Evolutionary conservation across 2,329 filamentous ascomycete genomes (phyloP), one percentile per base, ranked within the genome.

Genomic region (Aspergillus niger): DNA sequence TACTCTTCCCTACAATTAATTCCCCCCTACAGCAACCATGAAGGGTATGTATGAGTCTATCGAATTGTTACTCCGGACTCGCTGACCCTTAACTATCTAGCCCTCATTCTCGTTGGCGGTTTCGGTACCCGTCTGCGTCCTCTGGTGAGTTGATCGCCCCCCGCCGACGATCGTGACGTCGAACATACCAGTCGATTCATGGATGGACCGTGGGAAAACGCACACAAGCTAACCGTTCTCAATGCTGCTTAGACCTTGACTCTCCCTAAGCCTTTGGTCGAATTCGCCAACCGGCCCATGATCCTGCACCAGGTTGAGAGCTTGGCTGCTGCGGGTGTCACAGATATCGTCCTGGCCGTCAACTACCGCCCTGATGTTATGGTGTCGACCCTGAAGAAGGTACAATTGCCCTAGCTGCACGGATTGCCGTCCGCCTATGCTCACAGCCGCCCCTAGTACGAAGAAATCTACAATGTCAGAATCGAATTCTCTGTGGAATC

Each of bases 221-320:
- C 32, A 36, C 47, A 15, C 41, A 57, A 64, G 57, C 67, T 70
- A 58, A 70, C 24, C 22, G 55, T 3, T n/a, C 32, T 15, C 26
- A 49, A 47, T 24, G 44, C 44, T 47, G 22, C 41, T 57, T 77
- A 96, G 92, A 99, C 94, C 71, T 88, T 99, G 75, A 97, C 95
- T 55, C 91, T 97, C 69, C 94, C 94, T 64, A 99, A 98, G 81
- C 94, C 95, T 67, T 86, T 99, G 69, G 95, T 99, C 74, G 94
- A 99, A 82, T 99, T 99, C 75, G 92, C 88, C 76, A 99, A 99
- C 86, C 94, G 95, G 82, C 95, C 93, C 77, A 99, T 99, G 94
- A 98, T 99, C 79, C 86, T 96, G 74, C 94, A 98, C 81, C 94
- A 99, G 82, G 91, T 99, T 72, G 92, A 97, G 82, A 92, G 92